Conservation (phyloP, 306 rosid genomes). For the Cucumis sativus region Cucumber_9930_V3 NC_026661.2:17521001-17521500, state of each 20-base stretch:
- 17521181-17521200: too few species aligned
- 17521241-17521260: not conserved
- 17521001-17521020: constrained; percentile 96
- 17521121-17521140: too few species aligned
- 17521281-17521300: not conserved
- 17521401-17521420: not conserved
- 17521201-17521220: not conserved
- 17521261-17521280: not conserved
- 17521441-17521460: not conserved
- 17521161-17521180: too few species aligned
- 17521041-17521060: not conserved
- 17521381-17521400: not conserved
- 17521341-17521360: not conserved
- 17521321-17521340: not conserved
- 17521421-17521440: not conserved
- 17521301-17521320: not conserved
- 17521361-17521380: not conserved
- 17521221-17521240: not conserved
- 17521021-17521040: constrained; percentile 46
- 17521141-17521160: too few species aligned
- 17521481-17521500: not conserved
- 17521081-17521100: too few species aligned
- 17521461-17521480: not conserved
- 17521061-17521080: not conserved
- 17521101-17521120: too few species aligned